phyloP scores from a whole-genome alignment of 345 rosid genomes.

The Triadica sebifera region DNA sequence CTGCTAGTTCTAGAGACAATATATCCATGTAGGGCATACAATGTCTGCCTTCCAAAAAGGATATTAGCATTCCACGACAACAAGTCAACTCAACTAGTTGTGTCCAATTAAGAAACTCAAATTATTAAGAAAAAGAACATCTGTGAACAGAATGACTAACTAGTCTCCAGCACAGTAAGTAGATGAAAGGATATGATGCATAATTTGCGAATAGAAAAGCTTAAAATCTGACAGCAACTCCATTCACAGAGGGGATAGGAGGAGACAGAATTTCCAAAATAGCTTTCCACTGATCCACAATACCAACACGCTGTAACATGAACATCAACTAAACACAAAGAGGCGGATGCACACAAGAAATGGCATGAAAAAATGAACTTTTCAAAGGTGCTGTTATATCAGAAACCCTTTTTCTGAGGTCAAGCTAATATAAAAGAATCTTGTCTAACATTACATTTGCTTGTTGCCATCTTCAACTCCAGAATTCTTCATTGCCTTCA shows the following conservation, averaged over 20 bases:
- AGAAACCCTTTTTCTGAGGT: slow-evolving; percentile 27
- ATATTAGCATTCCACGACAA: neutral
- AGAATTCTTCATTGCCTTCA: slow-evolving; percentile 60
- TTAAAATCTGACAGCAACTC: slow-evolving; percentile 19
- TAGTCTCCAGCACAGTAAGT: neutral
- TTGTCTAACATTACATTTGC: slow-evolving; percentile 24
- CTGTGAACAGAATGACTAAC: neutral
- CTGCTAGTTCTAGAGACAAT: neutral
- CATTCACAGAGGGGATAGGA: slow-evolving; percentile 26
- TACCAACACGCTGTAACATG: slow-evolving; percentile 22
- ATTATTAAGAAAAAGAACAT: neutral
- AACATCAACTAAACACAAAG: slow-evolving; percentile 25
- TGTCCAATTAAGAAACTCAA: neutral
- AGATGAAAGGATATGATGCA: neutral
- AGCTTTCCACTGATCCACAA: slow-evolving; percentile 28
- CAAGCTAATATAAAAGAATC: slow-evolving; percentile 25
- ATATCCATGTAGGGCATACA: neutral
- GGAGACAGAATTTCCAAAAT: slow-evolving; percentile 16
- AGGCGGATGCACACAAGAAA: slow-evolving; percentile 28
- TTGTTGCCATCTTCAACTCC: slow-evolving; percentile 33
- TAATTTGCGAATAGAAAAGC: neutral
- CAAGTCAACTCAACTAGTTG: neutral
- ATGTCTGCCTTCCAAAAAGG: neutral
- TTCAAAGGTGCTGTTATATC: slow-evolving; percentile 11
- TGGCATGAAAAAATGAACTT: slow-evolving; percentile 23